Evolutionary conservation across 2,329 filamentous ascomycete species (phyloP), one percentile per base, ranked within the genome.

Genomic region (Arthrobotrys iridis): DNA sequence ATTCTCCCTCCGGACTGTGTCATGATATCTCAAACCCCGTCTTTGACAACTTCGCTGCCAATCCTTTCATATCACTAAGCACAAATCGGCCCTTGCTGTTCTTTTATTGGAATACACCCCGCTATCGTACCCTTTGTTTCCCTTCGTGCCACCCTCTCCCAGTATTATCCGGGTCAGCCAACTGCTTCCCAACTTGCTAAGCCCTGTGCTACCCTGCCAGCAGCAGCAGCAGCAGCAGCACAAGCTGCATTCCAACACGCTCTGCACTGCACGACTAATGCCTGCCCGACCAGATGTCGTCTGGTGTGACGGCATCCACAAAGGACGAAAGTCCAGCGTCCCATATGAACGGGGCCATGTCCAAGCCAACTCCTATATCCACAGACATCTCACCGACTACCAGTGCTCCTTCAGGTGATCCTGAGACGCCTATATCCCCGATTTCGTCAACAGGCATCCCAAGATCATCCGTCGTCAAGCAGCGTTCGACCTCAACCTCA

Each of bases 271-370:
- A 60, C 68, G 68, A 73, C 68, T 73, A 62, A 73, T 73, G 68
- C 68, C 68, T 73, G 68, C 48, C 68, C 50, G 52, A 52, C 68
- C 68, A 66, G 68, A 73, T 73, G 68, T 73, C 68, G 68, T 73
- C 68, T 73, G 68, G 68, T 73, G 68, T 73, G 68, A 73, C 68
- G 68, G 68, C 68, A 73, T 73, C 68, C 66, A 60, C 68, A 46
- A 65, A 40, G 68, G 68, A 73, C 68, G 57, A 66, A 46, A 64
- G 68, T 73, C 68, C 68, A 45, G 60, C 60, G 30, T 43, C 60
- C 60, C 30, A 60, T 65, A 73, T 73, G 60, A 73, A 73, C 45
- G 68, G 68, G 48, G 43, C 52, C 46, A 58, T 46, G 35, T 40
- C 66, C 45, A 40, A 50, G 15, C 46, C 48, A 37, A 8, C 68